Percentiles rank a stretch among this genome's conserved stretches.
These are phyloP conservation scores for Ustilago bromivora DNA, from an alignment of 1,284 basidiomycete genomes.

Conservation along the genomic window DNA sequence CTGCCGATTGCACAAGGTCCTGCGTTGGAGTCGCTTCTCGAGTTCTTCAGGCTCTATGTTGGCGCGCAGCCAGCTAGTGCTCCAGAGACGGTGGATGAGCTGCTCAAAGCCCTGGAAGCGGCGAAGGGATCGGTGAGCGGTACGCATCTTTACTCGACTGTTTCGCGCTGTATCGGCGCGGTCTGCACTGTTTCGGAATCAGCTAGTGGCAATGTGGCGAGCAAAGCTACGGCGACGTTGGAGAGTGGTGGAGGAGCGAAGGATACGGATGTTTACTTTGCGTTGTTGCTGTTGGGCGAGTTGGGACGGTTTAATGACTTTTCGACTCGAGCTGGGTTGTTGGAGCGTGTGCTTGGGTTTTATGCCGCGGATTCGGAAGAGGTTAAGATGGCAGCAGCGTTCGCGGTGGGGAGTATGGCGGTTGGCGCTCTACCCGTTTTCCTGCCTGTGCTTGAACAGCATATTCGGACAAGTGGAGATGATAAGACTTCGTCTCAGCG, in stretches of 20 bases:
- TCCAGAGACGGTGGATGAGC: slow-evolving; percentile 35
- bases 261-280: slow-evolving; percentile 55
- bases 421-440: slow-evolving; percentile 88
- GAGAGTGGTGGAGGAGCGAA: slow-evolving; percentile 29
- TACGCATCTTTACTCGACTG: slow-evolving; percentile 51
- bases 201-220: slow-evolving; percentile 36
- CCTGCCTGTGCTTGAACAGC: slow-evolving; percentile 84
- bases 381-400: slow-evolving; percentile 59
- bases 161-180: slow-evolving; percentile 62
- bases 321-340: slow-evolving; percentile 21
- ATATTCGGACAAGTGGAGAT: slow-evolving; percentile 74
- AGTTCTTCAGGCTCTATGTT: slow-evolving; percentile 85
- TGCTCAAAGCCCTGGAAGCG: slow-evolving; percentile 38
- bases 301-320: slow-evolving; percentile 59
- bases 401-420: slow-evolving; percentile 83
- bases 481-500: slow-evolving; percentile 69
- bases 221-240: slow-evolving; percentile 28
- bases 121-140: slow-evolving; percentile 31
- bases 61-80: slow-evolving; percentile 76
- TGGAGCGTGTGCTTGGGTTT: slow-evolving; percentile 52
- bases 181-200: slow-evolving; percentile 41
- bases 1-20: slow-evolving; percentile 81
- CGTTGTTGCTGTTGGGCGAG: slow-evolving; percentile 59
- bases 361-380: slow-evolving; percentile 55
- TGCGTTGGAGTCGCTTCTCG: slow-evolving; percentile 81